phyloP scores from a whole-genome alignment of 2,329 filamentous ascomycete species.

The Colletotrichum somersetense region DNA sequence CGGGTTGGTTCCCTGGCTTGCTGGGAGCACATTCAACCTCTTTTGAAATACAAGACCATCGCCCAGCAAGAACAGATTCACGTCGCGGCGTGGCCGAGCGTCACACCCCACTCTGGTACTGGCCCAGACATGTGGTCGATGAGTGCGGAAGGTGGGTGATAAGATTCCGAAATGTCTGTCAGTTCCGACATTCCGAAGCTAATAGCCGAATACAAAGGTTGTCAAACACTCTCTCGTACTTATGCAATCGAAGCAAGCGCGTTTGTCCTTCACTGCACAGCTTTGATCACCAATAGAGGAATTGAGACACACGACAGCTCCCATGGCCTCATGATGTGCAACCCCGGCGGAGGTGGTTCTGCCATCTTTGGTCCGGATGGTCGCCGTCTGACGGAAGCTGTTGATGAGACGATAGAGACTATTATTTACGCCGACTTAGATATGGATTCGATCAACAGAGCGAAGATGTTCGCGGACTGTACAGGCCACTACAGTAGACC shows the following conservation, averaged over 20 bases:
- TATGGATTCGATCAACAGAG: slow-evolving; percentile 56
- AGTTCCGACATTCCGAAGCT: slow-evolving; percentile 52
- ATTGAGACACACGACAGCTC: slow-evolving; percentile 54
- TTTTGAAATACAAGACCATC: slow-evolving; percentile 52
- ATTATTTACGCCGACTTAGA: slow-evolving; percentile 66
- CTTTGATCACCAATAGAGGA: slow-evolving; percentile 56
- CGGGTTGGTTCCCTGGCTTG: slow-evolving; percentile 67
- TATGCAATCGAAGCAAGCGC: slow-evolving; percentile 59
- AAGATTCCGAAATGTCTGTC: slow-evolving; percentile 35
- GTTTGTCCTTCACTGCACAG: slow-evolving; percentile 56
- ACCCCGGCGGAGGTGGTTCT: slow-evolving; percentile 60
- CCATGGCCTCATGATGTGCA: slow-evolving; percentile 54
- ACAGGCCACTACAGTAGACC: slow-evolving; percentile 54
- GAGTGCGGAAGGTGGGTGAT: slow-evolving; percentile 36
- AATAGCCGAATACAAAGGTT: slow-evolving; percentile 50
- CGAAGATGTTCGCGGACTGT: slow-evolving; percentile 56
- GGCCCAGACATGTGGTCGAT: slow-evolving; percentile 35
- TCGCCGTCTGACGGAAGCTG: slow-evolving; percentile 55
- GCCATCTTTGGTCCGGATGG: slow-evolving; percentile 67
- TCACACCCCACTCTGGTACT: slow-evolving; percentile 29
- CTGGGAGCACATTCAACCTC: slow-evolving; percentile 69
- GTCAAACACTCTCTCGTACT: slow-evolving; percentile 50
- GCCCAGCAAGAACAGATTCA: slow-evolving; percentile 49
- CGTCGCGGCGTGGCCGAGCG: slow-evolving; percentile 47
- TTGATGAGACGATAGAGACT: slow-evolving; percentile 58